Conservation (phyloP, 2,329 filamentous ascomycete genomes). For the Endothia cerciana region DNA sequence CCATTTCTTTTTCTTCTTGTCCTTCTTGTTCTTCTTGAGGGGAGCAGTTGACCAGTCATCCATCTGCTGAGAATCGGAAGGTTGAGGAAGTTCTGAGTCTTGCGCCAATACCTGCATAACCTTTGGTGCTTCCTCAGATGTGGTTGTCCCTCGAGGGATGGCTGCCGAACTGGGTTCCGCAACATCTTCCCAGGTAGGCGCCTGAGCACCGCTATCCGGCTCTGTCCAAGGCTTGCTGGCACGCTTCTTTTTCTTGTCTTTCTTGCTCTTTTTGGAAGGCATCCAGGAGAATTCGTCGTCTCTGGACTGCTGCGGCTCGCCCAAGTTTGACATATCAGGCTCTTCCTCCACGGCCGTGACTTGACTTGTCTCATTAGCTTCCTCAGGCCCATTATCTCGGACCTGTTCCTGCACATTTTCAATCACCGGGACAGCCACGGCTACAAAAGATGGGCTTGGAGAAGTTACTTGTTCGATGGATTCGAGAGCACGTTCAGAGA, state of each 20-base stretch:
- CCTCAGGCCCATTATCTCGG: constrained; percentile 11
- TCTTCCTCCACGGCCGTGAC: constrained; percentile 1
- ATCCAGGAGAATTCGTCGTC: constrained; percentile 34
- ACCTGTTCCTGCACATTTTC: neutral
- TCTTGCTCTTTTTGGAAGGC: constrained; percentile 37
- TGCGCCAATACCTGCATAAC: neutral
- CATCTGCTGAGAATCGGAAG: constrained; percentile 26
- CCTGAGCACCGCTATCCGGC: constrained; percentile 20
- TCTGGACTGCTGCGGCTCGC: constrained; percentile 23
- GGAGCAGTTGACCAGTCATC: constrained; percentile 33
- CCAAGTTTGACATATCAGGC: neutral
- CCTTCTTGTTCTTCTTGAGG: constrained; percentile 38
- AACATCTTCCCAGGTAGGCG: constrained; percentile 17
- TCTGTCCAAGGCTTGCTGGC: constrained; percentile 30
- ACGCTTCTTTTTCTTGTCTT: constrained; percentile 42
- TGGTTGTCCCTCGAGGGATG: neutral
- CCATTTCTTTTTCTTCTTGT: constrained; percentile 42
- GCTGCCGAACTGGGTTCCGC: constrained; percentile 19
- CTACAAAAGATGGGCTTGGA: neutral
- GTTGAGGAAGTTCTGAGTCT: neutral
- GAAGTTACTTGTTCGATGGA: neutral
- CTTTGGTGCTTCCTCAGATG: neutral
- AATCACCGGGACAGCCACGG: neutral
- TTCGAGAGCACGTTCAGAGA: neutral
- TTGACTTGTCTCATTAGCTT: neutral